A percentile compares a stretch with the other conserved stretches of the same genome.
Evolutionary conservation across 163 green algal genomes (phyloP).

Genomic region (Coccomyxa subellipsoidea): DNA sequence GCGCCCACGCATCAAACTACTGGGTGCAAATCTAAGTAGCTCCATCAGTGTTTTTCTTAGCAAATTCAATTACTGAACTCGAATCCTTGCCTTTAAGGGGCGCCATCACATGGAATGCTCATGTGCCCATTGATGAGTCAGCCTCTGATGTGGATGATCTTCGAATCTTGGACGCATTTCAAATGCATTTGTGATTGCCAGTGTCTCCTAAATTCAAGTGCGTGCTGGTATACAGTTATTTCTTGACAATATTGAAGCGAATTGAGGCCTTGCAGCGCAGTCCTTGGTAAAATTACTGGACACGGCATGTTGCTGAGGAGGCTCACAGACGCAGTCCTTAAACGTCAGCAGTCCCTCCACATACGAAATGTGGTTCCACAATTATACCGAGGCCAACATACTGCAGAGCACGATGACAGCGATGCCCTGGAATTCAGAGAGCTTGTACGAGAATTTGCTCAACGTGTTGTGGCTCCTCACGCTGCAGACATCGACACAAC

Average conservation of each 20-base stretch:
- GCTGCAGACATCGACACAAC: conserved; percentile 71
- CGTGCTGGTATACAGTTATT: not conserved
- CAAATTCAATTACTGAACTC: not conserved
- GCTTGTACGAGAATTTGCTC: conserved; percentile 61
- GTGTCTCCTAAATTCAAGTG: not conserved
- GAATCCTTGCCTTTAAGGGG: not conserved
- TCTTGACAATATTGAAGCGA: not conserved
- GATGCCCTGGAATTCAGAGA: conserved; percentile 57
- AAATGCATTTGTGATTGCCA: not conserved
- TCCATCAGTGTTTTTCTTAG: not conserved
- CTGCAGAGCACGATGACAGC: not conserved
- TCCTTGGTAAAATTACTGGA: not conserved
- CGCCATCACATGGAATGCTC: no score
- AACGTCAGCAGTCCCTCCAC: not conserved
- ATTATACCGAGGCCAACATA: not conserved
- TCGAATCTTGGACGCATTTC: not conserved
- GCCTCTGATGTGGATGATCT: not conserved
- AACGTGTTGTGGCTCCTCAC: conserved; percentile 61
- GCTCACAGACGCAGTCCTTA: not conserved
- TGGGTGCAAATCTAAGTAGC: no score
- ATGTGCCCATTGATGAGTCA: not conserved
- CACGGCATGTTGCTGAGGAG: not conserved
- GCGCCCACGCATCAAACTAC: no score
- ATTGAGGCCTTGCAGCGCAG: not conserved
- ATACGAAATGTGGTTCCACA: not conserved